Evolutionary conservation across 345 rosid species (phyloP).

Genomic region (Populus pruinosa): DNA sequence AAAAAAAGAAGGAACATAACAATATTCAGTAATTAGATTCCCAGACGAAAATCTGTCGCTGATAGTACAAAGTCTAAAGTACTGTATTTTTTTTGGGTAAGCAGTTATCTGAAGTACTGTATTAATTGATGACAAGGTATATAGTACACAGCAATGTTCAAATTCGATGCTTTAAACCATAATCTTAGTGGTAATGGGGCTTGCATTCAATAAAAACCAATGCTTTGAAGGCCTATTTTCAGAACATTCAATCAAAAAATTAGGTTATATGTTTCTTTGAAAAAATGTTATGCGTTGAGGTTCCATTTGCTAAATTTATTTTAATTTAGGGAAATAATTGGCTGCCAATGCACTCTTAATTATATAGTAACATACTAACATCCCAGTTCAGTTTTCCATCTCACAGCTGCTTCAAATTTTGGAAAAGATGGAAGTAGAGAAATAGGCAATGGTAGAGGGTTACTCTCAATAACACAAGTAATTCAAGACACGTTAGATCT

Average conservation of each 20-base stretch:
- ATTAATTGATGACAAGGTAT: not conserved
- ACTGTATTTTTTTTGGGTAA: not conserved
- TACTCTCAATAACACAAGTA: no score
- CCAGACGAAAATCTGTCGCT: not conserved
- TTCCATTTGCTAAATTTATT: not conserved
- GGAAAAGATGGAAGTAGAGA: no score
- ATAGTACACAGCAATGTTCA: not conserved
- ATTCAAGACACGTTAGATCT: no score
- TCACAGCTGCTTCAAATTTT: no score
- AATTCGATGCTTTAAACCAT: not conserved
- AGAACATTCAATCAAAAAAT: not conserved
- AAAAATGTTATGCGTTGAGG: not conserved
- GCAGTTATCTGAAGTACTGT: not conserved
- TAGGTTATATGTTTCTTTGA: not conserved
- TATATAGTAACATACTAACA: no score
- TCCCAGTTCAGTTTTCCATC: no score
- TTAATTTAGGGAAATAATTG: no score
- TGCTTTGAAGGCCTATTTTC: not conserved
- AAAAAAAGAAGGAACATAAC: not conserved
- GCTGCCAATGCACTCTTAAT: no score
- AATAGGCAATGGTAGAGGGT: no score
- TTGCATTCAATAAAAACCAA: not conserved
- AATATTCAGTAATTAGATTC: not conserved
- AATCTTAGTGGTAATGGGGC: not conserved
- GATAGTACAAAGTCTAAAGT: not conserved